Conservation (phyloP, 768 basidiomycete genomes). For the Suillus brevipes region DNA sequence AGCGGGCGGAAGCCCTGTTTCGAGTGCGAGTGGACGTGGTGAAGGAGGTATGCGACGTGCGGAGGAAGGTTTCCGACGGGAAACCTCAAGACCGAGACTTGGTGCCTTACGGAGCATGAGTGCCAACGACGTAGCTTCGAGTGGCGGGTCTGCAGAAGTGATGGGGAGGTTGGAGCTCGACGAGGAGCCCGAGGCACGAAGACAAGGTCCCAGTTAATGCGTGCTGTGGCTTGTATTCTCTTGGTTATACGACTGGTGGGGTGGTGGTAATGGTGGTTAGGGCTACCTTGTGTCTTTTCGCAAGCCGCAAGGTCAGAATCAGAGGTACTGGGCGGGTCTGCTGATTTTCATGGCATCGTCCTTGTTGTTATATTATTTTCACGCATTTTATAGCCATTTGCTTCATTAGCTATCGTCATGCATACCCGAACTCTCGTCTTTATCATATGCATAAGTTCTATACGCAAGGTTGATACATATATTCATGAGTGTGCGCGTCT, state of each 20-base stretch:
- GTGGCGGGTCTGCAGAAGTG: conserved; percentile 37
- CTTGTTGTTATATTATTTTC: conserved; percentile 3
- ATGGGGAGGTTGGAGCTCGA: conserved; percentile 38
- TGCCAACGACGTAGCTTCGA: conserved; percentile 16
- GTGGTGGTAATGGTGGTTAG: background rate
- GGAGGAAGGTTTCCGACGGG: background rate
- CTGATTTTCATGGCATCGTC: conserved; percentile 1
- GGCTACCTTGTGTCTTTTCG: background rate
- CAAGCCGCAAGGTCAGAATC: background rate
- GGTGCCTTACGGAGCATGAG: conserved; percentile 35
- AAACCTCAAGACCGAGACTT: conserved; percentile 21
- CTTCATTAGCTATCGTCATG: conserved; percentile 3
- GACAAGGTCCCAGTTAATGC: background rate
- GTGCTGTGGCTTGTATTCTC: background rate
- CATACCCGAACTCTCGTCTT: conserved; percentile 8
- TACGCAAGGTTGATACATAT: background rate
- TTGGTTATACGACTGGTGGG: background rate
- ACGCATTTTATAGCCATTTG: conserved; percentile 6
- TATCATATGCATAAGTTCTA: conserved; percentile 8
- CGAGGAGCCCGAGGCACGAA: conserved; percentile 22
- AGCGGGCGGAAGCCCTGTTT: conserved; percentile 16
- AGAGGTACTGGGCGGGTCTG: background rate
- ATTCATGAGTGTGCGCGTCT: background rate
- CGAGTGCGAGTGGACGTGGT: conserved; percentile 3
- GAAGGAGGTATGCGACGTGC: conserved; percentile 1